Base-by-base conservation (phyloP, 2,329 filamentous ascomycete species). In the Diaporthe nobilis region DNA sequence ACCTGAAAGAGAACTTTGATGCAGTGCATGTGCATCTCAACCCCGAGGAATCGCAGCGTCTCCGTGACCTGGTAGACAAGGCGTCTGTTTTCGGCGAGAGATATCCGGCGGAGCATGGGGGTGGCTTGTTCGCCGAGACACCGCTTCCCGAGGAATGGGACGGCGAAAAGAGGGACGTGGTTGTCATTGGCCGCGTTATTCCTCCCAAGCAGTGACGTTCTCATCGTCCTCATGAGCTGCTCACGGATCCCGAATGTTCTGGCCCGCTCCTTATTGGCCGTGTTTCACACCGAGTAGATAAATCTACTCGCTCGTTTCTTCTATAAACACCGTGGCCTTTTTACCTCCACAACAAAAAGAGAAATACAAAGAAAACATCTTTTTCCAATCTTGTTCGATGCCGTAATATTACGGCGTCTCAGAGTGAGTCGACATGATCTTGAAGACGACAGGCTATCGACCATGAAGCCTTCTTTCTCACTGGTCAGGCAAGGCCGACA, bases 21-120 rank as follows among this genome's bases (percentile, higher is more conserved):
- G 81, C 83, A 0, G 71, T 82, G 2, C 68, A 83, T 34, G 79
- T 86, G 25, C 77, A 80, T 34, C 72, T 86, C 20, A 83, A 81
- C 12, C 77, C 80, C 44, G 82, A 84, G 8, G 85, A 86, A 31
- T 82, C 83, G 22, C 73, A 70, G 47, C 65, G 47, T 7, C 65
- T 68, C 22, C 47, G 65, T 2, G 65, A 53, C 22, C 47, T 68
- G 22, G 65, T 68, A 0, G 22, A 53, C 65, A 68, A 37, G 47
- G 47, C 65, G 4, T 68, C 65, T 8, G 65, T 68, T 17, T 68
- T 68, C 13, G 65, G 65, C 7, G 65, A 68, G 31, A 68, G 65
- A 34, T 68, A 68, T 20, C 65, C 65, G 34, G 47, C 47, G 22
- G 65, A 68, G 47, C 65, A 68, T 28, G 4, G 13, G 1, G 65